These are phyloP conservation scores for Penicillium sp. DNA, from an alignment of 2,329 filamentous ascomycete species.

Conservation along the genomic window DNA sequence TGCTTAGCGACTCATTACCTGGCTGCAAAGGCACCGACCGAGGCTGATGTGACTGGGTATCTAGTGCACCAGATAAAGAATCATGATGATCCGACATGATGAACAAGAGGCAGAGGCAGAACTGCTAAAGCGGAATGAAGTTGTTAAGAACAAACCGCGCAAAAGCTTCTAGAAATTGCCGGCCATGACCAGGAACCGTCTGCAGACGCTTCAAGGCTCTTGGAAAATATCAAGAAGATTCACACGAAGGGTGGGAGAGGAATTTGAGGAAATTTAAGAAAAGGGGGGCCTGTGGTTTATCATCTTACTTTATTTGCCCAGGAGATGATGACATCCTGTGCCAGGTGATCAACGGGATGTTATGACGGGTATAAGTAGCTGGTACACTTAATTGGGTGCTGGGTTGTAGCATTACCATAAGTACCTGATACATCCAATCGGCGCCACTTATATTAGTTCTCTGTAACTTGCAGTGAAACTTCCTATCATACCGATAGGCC, in stretches of 20 bases:
- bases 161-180: slow-evolving; percentile 9
- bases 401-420: neutral
- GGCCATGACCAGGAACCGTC: slow-evolving; percentile 17
- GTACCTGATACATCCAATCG: neutral
- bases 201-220: slow-evolving; percentile 1
- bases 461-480: neutral
- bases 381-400: neutral
- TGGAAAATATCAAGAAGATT: no score
- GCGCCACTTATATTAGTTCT: neutral
- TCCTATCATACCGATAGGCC: neutral
- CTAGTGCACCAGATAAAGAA: neutral
- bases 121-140: slow-evolving; percentile 1
- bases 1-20: neutral
- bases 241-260: neutral
- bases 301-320: slow-evolving; percentile 10
- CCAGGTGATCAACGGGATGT: slow-evolving; percentile 23
- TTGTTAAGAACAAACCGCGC: slow-evolving; percentile 7
- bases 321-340: slow-evolving; percentile 22
- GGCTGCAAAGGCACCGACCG: slow-evolving; percentile 2
- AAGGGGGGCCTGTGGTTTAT: slow-evolving; percentile 1
- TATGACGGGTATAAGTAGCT: slow-evolving; percentile 2
- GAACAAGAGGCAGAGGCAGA: neutral
- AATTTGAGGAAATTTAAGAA: neutral
- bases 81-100: slow-evolving; percentile 10
- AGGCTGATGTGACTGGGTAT: neutral